Base-by-base conservation (phyloP, 2,329 filamentous ascomycete species). In the Alternaria viburni region DNA sequence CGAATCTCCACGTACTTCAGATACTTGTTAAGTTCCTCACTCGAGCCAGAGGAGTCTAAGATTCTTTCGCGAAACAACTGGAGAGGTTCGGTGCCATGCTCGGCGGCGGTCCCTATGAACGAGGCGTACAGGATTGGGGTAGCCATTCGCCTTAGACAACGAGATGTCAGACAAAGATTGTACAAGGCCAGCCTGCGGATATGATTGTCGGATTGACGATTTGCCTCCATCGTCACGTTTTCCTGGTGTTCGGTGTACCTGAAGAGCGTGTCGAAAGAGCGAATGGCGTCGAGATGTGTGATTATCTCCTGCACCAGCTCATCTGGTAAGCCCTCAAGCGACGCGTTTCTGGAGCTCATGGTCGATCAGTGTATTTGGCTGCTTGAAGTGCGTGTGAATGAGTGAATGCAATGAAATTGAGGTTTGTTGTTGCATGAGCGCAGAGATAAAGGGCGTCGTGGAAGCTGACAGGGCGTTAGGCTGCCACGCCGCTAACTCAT, bases 1-100 rank as follows among this genome's bases (percentile, higher is more conserved):
- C 74, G 68, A 43, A 71, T 75, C 43, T 77, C 76, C 12, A 77
- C 56, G 32, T 76, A 77, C 19, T 65, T 54, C 2, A 77, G 17
- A 54, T 70, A 50, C 0, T 57, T 44, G 5, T 51, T 49, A 2
- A 25, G 7, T 59, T 44, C 13, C 67, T 30, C 45, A 3, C 32
- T 6, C 1, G 54, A 46, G 12, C 23, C 4, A 13, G 19, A 5
- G 13, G 32, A 10, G 32, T 12, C 54, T 3, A 23, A 44, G 3
- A 77, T 46, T 1, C 69, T 73, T 19, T 64, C 51, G 52, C 66
- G 62, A 41, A 77, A 73, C 4, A 66, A 56, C 9, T 50, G 47
- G 3, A 77, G 62, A 26, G 54, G 43, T n/a, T 32, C 15, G 9
- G 69, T 52, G 7, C 71, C 72, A 15, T 61, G 19, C 41, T 41